Base-by-base conservation (phyloP, 495 filamentous ascomycete species). In the Penicillium turbatum region DNA sequence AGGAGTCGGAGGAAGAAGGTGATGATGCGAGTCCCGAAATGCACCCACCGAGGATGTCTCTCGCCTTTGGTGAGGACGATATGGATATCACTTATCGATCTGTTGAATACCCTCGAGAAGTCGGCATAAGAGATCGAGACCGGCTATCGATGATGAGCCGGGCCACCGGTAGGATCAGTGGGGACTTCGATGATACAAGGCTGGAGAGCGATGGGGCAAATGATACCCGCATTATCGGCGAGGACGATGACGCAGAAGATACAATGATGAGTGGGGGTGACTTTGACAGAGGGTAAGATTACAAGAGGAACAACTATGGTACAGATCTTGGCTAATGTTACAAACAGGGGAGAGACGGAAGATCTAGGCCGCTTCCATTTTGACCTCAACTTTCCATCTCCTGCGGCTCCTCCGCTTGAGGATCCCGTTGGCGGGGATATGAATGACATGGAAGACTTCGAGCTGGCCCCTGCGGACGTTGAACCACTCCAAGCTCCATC, bases 21-120 rank as follows among this genome's bases (percentile, higher is more conserved):
- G 61, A 61, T 2, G 61, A 66, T 3, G 51, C 55, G 17, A 78
- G 73, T 51, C 72, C 74, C 6, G 67, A 79, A 30, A 71, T 83
- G 45, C 74, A 76, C 15, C 83, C 86, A 8, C 86, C 87, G 37
- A 76, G 77, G 49, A 62, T 78, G 38, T 86, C 84, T 43, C 72
- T 82, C 34, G 76, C 80, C 6, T 68, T 88, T 34, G 86, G 86
- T 27, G 85, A 88, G 29, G 85, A 86, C 30, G 83, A 88, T 55
- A 76, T 80, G 37, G 83, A 88, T 56, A 76, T 80, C 32, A 90
- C 87, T 1, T 73, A 81, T 42, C 77, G 75, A 52, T 87, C 86
- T 17, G 77, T 92, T 30, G 89, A 92, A 67, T 73, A 87, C 40
- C 79, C 84, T 9, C 74, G 86, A 49, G 86, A 82, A 16, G 56